These are phyloP conservation scores for Onygenales sp. DNA, from an alignment of 2,329 filamentous ascomycete species.

Conservation along the genomic window DNA sequence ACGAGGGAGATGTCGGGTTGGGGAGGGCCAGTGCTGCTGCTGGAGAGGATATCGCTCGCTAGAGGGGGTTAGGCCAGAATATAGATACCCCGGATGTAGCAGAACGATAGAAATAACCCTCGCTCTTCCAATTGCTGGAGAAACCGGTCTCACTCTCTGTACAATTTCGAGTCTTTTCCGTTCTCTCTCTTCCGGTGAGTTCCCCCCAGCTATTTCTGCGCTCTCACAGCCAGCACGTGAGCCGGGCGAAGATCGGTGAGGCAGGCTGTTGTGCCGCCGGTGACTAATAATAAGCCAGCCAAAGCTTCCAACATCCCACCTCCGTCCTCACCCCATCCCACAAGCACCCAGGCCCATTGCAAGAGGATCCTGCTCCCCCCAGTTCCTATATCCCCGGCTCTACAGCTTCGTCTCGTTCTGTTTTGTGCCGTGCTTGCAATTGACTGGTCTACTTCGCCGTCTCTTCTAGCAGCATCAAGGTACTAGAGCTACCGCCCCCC, in stretches of 20 bases:
- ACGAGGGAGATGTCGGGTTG: background rate
- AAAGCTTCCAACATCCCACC: background rate
- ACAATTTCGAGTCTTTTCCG: background rate
- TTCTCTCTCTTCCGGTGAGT: constrained; percentile 9
- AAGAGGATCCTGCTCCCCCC: background rate
- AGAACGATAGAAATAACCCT: background rate
- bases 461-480: too few relatives aligned
- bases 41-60: background rate
- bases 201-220: background rate
- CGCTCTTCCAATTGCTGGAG: background rate
- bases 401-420: background rate
- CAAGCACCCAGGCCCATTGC: background rate
- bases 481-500: too few relatives aligned
- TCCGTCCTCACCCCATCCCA: background rate
- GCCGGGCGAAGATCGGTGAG: background rate
- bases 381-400: background rate
- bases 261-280: background rate
- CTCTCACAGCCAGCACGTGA: background rate
- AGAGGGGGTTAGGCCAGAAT: background rate
- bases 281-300: background rate
- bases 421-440: background rate
- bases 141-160: background rate
- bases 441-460: background rate
- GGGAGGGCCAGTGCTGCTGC: background rate
- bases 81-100: background rate